Percentiles rank a stretch among this genome's conserved stretches.
These are phyloP conservation scores for Phanerochaete carnosa DNA, from an alignment of 768 basidiomycete genomes.

Conservation along the genomic window DNA sequence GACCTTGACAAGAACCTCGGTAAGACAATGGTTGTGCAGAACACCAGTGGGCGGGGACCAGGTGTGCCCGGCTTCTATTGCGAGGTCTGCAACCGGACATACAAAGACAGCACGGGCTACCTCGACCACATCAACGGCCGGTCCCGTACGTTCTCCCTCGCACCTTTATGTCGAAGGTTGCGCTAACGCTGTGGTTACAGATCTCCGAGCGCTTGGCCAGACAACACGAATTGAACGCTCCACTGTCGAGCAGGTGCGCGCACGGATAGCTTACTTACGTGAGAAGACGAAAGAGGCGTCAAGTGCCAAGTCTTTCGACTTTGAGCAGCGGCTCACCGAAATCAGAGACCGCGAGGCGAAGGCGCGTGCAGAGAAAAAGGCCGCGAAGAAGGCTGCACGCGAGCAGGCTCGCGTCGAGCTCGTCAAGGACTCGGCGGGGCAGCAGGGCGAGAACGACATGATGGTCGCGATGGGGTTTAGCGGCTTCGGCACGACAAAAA, in stretches of 20 bases:
- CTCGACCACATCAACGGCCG: slow-evolving; percentile 95
- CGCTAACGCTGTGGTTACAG: slow-evolving; percentile 36
- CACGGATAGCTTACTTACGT: slow-evolving; percentile 82
- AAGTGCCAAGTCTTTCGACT: slow-evolving; percentile 89
- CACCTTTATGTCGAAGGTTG: background rate
- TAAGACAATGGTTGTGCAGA: slow-evolving; percentile 94
- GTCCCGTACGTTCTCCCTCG: slow-evolving; percentile 51
- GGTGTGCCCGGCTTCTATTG: slow-evolving; percentile 95
- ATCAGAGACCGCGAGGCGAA: slow-evolving; percentile 71
- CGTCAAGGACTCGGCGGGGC: slow-evolving; percentile 43
- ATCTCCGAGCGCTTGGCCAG: slow-evolving; percentile 92
- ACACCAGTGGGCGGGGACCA: slow-evolving; percentile 75
- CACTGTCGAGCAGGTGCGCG: slow-evolving; percentile 88
- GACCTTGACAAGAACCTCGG: slow-evolving; percentile 93
- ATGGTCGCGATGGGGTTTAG: slow-evolving; percentile 87
- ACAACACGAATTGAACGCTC: slow-evolving; percentile 89
- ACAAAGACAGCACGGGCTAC: slow-evolving; percentile 93
- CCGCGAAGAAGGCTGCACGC: slow-evolving; percentile 75
- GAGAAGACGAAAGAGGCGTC: slow-evolving; percentile 85
- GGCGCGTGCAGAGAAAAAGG: slow-evolving; percentile 69
- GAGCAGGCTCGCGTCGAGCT: slow-evolving; percentile 68
- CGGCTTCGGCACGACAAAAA: slow-evolving; percentile 86
- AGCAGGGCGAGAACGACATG: slow-evolving; percentile 62
- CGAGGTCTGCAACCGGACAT: slow-evolving; percentile 85
- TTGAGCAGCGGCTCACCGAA: slow-evolving; percentile 83